Evolutionary conservation across 192 early-diverging fungal species (phyloP), one percentile per base, ranked within the genome.

Genomic region (Coemansia sp.): DNA sequence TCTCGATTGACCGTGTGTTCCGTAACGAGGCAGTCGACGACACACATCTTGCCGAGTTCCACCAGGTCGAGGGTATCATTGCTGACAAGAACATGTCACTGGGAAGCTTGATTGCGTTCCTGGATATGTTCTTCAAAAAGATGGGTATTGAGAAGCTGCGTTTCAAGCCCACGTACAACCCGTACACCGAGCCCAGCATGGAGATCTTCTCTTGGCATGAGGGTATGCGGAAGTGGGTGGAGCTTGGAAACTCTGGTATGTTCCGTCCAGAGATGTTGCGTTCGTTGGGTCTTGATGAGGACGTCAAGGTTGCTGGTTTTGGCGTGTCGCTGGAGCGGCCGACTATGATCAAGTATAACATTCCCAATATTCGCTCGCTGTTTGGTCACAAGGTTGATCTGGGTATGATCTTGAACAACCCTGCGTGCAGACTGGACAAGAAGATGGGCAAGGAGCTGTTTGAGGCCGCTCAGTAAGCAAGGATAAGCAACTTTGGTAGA

Each of bases 131-230:
- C 82, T 99, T 94, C 79, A 78, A 88, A 56, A 99, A 97, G 83
- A 91, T 99, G 82, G 97, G 94, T 66, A 80, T 89, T 52, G 73
- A 81, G 29, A 90, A 89, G 58, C 84, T 99, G 44, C 87, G 93
- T 50, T 99, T 98, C 87, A 99, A 99, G 85, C 97, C 97, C 43
- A 92, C 97, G 4, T 99, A 94, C 79, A 99, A 99, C 75, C 97
- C 97, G 41, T 99, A 99, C 83, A 99, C 97, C 34, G 97, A 99
- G 72, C 97, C 97, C 28, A 89, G 86, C 56, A 91, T 99, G 93
- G 97, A 99, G 67, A 97, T 99, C 59, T 99, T 99, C 77, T 88
- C 94, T 35, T 99, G 88, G 81, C 95, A 97, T 65, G 83, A 85
- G 34, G 83, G 85, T 80, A 45, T 95, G 53, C 79, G 84, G 40